Percentiles rank a stretch among this genome's conserved stretches.
Evolutionary conservation across 495 filamentous ascomycete genomes (phyloP).

Genomic region (Daldinia childiae): DNA sequence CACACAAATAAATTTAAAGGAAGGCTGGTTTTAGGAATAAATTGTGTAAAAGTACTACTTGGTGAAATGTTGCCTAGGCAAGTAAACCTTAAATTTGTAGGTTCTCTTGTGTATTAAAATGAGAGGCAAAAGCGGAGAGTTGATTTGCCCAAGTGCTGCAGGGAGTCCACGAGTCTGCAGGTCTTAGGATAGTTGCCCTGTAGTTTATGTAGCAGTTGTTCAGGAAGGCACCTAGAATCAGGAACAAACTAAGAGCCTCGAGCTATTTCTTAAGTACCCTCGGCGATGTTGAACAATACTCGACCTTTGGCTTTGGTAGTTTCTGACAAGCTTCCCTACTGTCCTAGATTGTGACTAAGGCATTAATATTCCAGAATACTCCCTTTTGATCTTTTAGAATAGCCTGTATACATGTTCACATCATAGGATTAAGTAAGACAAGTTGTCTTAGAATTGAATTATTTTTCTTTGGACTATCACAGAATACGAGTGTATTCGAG

Average conservation of each 20-base stretch:
- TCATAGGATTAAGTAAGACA: background rate
- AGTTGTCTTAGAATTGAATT: background rate
- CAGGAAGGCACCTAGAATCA: slow-evolving; percentile 4
- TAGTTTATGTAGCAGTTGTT: background rate
- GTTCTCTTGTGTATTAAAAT: background rate
- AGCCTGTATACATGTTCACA: no score
- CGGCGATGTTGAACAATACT: background rate
- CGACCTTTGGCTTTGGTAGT: background rate
- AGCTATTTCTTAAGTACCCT: slow-evolving; percentile 14
- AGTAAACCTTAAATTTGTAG: background rate
- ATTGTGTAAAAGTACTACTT: background rate
- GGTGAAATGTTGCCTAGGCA: background rate
- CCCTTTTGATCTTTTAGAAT: background rate
- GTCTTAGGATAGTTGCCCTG: slow-evolving; percentile 4
- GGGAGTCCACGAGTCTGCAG: background rate
- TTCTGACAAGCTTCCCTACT: background rate
- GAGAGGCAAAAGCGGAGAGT: background rate
- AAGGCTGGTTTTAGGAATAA: background rate
- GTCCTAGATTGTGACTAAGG: background rate
- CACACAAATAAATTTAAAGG: background rate
- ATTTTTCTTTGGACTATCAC: background rate
- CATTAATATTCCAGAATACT: slow-evolving; percentile 23
- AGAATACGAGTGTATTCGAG: background rate
- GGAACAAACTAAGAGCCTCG: slow-evolving; percentile 21
- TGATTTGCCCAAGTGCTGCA: background rate